These are phyloP conservation scores for Suillus hirtellus DNA, from an alignment of 768 basidiomycete genomes.

Conservation along the genomic window DNA sequence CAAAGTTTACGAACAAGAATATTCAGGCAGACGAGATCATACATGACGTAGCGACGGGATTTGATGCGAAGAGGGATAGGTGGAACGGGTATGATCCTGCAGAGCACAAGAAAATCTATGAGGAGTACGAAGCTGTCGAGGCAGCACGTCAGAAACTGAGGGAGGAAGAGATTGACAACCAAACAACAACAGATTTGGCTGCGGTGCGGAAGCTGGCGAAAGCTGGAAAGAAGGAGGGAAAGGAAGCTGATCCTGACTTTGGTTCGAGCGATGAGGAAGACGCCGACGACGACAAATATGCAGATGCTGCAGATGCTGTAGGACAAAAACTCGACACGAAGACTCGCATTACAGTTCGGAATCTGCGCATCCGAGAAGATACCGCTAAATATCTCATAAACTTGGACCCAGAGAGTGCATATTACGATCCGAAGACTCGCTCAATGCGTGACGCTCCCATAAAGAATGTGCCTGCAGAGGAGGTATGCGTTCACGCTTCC, in stretches of 20 bases:
- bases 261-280: conserved; percentile 96
- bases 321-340: conserved; percentile 98
- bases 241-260: conserved; percentile 84
- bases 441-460: conserved; percentile 98
- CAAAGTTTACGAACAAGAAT: conserved; percentile 86
- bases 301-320: conserved; percentile 95
- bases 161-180: conserved; percentile 98
- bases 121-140: conserved; percentile 93
- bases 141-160: conserved; percentile 85
- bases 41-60: conserved; percentile 74
- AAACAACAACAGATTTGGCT: conserved; percentile 88
- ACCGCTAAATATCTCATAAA: conserved; percentile 99
- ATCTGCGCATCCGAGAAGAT: conserved; percentile 97
- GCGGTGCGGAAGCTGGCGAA: conserved; percentile 95
- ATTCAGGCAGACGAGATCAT: conserved; percentile 92
- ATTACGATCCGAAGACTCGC: conserved; percentile 99
- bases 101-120: conserved; percentile 83
- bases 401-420: conserved; percentile 91
- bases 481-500: conserved; percentile 52
- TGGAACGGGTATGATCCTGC: conserved; percentile 98
- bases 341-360: conserved; percentile 96
- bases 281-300: conserved; percentile 97
- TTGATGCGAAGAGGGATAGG: conserved; percentile 93
- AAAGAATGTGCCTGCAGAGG: conserved; percentile 76
- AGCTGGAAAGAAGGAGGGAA: conserved; percentile 73